A percentile compares a stretch with the other conserved stretches of the same genome.
phyloP scores from a whole-genome alignment of 352 stramenopile genomes.

The Phytophthora megakarya region DNA sequence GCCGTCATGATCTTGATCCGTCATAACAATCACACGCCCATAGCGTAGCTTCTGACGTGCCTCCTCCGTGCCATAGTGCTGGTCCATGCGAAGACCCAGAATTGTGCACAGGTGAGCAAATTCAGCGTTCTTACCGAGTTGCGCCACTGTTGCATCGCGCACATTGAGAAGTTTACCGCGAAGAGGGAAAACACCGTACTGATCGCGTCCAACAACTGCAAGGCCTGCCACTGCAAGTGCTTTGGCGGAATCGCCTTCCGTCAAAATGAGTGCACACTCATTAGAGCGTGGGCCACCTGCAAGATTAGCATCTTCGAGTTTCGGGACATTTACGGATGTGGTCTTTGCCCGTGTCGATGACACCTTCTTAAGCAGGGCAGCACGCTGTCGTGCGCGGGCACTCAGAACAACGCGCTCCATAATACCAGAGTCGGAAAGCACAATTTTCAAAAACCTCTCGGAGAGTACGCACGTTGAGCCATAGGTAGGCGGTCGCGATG shows the following conservation, averaged over 20 bases:
- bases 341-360: constrained; percentile 58
- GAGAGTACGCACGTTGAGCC: constrained; percentile 92
- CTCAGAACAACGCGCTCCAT: constrained; percentile 94
- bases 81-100: constrained; percentile 97
- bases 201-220: constrained; percentile 97
- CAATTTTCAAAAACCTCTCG: constrained; percentile 94
- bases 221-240: constrained; percentile 98
- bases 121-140: constrained; percentile 94
- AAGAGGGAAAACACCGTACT: constrained; percentile 99
- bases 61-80: constrained; percentile 92
- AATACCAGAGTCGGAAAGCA: constrained; percentile 95
- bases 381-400: constrained; percentile 94
- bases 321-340: constrained; percentile 93
- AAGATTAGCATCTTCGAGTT: constrained; percentile 99
- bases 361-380: constrained; percentile 94
- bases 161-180: constrained; percentile 96
- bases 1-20: constrained; percentile 99
- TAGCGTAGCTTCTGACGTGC: constrained; percentile 95
- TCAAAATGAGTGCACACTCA: constrained; percentile 98
- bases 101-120: constrained; percentile 97
- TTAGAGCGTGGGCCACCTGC: constrained; percentile 91
- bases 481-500: constrained; percentile 88
- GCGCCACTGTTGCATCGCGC: constrained; percentile 77
- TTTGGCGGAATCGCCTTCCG: constrained; percentile 99
- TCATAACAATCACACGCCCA: constrained; percentile 99